Evolutionary conservation across 352 stramenopile genomes (phyloP), one percentile per base, ranked within the genome.

Genomic region (Globisporangium megalacanthum): DNA sequence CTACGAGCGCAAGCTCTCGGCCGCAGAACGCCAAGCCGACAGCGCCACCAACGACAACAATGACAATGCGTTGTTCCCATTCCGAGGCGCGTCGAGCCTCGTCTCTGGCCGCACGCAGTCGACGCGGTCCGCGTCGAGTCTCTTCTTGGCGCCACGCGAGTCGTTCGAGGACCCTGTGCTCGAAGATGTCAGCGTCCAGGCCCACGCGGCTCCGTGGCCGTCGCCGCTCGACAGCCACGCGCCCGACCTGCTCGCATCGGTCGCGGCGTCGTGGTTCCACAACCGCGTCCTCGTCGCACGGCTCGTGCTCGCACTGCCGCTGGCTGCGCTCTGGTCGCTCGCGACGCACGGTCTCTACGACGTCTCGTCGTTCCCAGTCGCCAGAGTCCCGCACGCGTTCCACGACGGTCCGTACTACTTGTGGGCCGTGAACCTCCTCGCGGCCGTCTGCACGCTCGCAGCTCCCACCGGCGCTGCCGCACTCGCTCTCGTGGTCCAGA

Each of bases 401-500:
- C 29, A 29, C 1, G 47, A 68, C 10, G 62, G 64, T 17, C 70
- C 70, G 45, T 74, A 72, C 25, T 75, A 68, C 60, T 70, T 77
- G 39, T 82, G 67, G 50, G 42, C 68, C 11, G 61, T 63, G 14
- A 79, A 75, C 49, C 69, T 75, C 1, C 54, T 75, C 31, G 66
- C 66, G 7, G 56, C 62, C 0, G 22, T 75, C 35, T 75, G 71
- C 44, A 63, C 69, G 10, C 48, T 77, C 13, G 65, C 65, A 14
- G 67, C 63, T n/a, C 71, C 71, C 5, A 73, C 54, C 2, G 60
- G 61, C 55, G 56, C 54, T 36, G 58, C 58, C 14, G 65, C 73
- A 1, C 42, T 77, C 17, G 65, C 70, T 47, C 58, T 82, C 39
- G 35, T 70, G 11, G 48, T 76, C 15, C 70, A 82, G 37, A 79